Conservation (phyloP, 129 eudicot genomes). For the Flaveria brownii region DNA sequence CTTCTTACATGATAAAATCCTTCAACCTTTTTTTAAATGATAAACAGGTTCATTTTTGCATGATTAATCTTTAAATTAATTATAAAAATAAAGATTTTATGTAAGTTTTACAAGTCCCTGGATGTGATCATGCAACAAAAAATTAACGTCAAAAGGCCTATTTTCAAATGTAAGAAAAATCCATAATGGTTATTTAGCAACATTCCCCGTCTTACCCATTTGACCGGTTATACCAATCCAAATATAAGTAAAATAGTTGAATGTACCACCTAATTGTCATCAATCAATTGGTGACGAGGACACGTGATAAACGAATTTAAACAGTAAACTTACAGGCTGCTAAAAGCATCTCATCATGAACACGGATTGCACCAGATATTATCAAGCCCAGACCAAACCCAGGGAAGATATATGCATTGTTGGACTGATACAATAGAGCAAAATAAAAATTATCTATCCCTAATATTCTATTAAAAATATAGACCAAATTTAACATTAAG, state of each 20-base stretch:
- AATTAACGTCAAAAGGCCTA: background rate
- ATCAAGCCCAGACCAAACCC: conserved; percentile 95
- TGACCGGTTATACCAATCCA: background rate
- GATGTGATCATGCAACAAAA: background rate
- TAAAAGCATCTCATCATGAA: conserved; percentile 95
- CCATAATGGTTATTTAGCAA: background rate
- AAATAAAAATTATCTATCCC: conserved; percentile 26
- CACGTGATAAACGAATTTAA: background rate
- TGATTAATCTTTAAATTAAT: background rate
- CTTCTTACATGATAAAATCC: background rate
- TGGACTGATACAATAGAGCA: conserved; percentile 52
- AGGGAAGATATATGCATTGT: conserved; percentile 97
- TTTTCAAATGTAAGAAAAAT: background rate
- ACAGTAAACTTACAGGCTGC: conserved; percentile 79
- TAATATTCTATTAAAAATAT: background rate
- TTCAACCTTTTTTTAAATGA: background rate
- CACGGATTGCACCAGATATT: conserved; percentile 96
- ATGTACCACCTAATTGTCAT: background rate
- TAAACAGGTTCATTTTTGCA: background rate
- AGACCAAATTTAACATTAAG: conserved; percentile 9
- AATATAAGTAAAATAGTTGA: background rate
- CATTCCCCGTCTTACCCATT: background rate
- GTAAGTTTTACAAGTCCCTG: background rate
- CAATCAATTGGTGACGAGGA: background rate
- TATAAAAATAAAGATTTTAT: background rate